Evolutionary conservation across 1,284 basidiomycete genomes (phyloP).

Genomic region (Thelephora terrestris): DNA sequence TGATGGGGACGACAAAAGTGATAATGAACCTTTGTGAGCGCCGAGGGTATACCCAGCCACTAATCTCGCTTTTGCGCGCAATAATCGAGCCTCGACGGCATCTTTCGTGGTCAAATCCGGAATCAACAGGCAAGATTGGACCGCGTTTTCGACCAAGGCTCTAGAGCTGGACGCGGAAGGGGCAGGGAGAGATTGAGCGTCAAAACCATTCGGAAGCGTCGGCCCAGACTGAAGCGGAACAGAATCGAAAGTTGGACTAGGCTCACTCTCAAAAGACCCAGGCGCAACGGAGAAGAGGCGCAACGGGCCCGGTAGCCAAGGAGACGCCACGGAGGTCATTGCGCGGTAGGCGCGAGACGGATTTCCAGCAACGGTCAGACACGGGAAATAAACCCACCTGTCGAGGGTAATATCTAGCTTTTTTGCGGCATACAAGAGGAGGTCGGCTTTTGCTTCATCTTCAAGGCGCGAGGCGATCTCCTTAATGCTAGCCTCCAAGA

Average conservation of each 20-base stretch:
- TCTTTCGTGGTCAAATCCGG: conserved; percentile 41
- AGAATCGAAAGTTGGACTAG: conserved; percentile 1
- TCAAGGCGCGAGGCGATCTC: conserved; percentile 47
- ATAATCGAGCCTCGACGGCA: conserved; percentile 46
- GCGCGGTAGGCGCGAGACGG: conserved; percentile 7
- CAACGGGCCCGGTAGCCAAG: background rate
- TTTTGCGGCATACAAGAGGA: conserved; percentile 52
- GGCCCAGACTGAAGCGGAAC: conserved; percentile 1
- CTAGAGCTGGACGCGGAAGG: conserved; percentile 32
- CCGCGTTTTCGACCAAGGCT: conserved; percentile 61
- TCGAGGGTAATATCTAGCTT: conserved; percentile 28
- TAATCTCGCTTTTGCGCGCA: conserved; percentile 53
- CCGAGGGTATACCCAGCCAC: conserved; percentile 46
- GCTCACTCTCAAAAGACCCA: background rate
- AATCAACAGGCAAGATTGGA: conserved; percentile 56
- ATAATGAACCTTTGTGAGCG: conserved; percentile 49
- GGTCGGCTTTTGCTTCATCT: conserved; percentile 55
- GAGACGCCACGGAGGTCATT: conserved; percentile 11
- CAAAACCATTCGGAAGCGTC: conserved; percentile 4
- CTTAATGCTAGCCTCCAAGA: conserved; percentile 60
- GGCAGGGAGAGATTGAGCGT: conserved; percentile 7
- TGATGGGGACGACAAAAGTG: conserved; percentile 14
- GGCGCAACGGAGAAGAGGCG: background rate
- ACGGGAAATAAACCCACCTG: conserved; percentile 12
- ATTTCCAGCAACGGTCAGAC: conserved; percentile 5